Evolutionary conservation across 176 grass and related monocot genomes (phyloP).

Genomic region (Phyllostachys edulis): DNA sequence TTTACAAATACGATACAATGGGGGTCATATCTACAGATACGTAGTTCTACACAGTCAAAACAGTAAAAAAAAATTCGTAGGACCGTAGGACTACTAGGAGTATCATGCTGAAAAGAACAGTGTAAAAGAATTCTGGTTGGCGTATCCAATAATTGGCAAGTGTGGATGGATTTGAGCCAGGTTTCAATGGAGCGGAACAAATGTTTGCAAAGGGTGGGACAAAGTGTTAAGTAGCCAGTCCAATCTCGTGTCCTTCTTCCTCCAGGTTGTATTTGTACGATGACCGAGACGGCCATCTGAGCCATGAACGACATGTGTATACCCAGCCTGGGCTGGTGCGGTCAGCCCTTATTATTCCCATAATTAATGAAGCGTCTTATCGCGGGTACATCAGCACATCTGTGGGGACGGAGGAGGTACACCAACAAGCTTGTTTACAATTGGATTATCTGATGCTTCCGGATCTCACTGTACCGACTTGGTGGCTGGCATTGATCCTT

Average conservation of each 20-base stretch:
- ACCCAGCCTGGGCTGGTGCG: conserved; percentile 1
- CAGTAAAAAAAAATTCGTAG: too few species aligned
- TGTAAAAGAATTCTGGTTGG: background rate
- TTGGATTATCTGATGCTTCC: background rate
- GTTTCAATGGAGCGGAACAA: background rate
- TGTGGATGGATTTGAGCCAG: background rate
- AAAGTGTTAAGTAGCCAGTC: conserved; percentile 14
- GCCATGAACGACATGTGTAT: background rate
- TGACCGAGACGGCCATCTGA: background rate
- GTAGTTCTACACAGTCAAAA: too few species aligned
- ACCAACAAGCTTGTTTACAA: background rate
- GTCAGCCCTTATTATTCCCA: conserved; percentile 6
- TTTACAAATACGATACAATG: too few species aligned
- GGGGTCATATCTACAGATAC: too few species aligned
- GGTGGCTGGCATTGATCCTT: background rate
- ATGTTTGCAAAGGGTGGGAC: conserved; percentile 25
- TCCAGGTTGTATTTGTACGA: conserved; percentile 33
- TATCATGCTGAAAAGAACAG: background rate
- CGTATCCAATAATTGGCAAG: background rate
- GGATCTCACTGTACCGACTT: conserved; percentile 17
- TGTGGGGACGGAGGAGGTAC: conserved; percentile 15
- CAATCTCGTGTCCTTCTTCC: conserved; percentile 11
- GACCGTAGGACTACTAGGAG: background rate
- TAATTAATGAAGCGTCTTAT: conserved; percentile 12
- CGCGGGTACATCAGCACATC: background rate